phyloP scores from a whole-genome alignment of 257 asterid genomes.

The Lycium ferocissimum region DNA sequence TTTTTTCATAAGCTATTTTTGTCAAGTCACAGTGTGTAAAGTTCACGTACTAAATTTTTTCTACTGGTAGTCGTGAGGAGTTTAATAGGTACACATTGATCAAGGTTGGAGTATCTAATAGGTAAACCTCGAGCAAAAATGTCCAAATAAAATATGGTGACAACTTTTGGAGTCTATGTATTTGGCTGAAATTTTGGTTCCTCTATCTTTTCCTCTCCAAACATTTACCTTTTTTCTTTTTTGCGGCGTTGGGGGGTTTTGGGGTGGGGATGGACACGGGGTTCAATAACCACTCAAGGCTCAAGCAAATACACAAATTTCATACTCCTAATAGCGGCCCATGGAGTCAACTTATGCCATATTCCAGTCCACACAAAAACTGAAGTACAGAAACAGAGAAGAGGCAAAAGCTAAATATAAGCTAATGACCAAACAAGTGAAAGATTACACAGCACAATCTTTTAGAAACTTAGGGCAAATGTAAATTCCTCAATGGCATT shows the following conservation, averaged over 20 bases:
- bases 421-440: not conserved
- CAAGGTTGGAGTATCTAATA: not conserved
- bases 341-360: not conserved
- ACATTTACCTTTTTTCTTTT: not conserved
- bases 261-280: not conserved
- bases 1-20: too few relatives aligned
- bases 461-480: not conserved
- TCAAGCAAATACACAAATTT: not conserved
- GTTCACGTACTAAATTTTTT: not conserved
- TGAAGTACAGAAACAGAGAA: not conserved
- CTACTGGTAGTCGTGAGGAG: not conserved
- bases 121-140: not conserved
- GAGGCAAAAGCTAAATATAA: not conserved
- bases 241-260: too few relatives aligned
- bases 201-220: not conserved
- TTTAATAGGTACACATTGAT: not conserved
- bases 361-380: not conserved
- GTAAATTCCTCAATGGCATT: not conserved
- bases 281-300: not conserved
- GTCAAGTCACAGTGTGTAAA: too few relatives aligned
- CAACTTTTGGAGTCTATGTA: not conserved
- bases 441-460: not conserved
- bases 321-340: not conserved
- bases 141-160: not conserved
- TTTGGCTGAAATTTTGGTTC: not conserved